Percentiles rank a stretch among this genome's conserved stretches.
Conservation (phyloP, 495 filamentous ascomycete genomes). For the Neurospora intermedia region DNA sequence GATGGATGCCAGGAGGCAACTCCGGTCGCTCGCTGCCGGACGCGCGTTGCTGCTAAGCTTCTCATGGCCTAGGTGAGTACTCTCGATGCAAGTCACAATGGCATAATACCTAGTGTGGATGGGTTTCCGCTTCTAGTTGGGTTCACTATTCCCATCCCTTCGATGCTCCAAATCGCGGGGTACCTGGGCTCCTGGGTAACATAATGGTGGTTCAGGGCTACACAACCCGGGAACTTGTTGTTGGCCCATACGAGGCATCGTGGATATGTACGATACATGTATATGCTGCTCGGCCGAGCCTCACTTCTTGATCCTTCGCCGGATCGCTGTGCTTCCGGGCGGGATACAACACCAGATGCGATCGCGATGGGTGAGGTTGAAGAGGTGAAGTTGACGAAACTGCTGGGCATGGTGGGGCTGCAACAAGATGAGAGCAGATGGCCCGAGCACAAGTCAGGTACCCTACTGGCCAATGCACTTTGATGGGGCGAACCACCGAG, state of each 20-base stretch:
- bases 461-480: neutral
- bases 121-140: neutral
- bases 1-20: neutral
- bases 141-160: neutral
- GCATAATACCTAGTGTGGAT: neutral
- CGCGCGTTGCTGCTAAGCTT: neutral
- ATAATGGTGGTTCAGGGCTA: neutral
- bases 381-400: neutral
- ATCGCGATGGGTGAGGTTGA: neutral
- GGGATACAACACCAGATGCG: neutral
- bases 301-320: neutral
- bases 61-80: neutral
- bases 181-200: neutral
- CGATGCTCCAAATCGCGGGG: neutral
- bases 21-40: neutral
- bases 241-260: neutral
- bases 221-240: neutral
- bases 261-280: neutral
- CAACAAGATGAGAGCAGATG: neutral
- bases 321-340: neutral
- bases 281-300: neutral
- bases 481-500: neutral
- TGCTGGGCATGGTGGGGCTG: neutral
- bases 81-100: neutral
- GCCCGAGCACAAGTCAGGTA: neutral